A percentile compares a stretch with the other conserved stretches of the same genome.
Evolutionary conservation across 306 rosid genomes (phyloP).

Genomic region (Vigna trinervia): DNA sequence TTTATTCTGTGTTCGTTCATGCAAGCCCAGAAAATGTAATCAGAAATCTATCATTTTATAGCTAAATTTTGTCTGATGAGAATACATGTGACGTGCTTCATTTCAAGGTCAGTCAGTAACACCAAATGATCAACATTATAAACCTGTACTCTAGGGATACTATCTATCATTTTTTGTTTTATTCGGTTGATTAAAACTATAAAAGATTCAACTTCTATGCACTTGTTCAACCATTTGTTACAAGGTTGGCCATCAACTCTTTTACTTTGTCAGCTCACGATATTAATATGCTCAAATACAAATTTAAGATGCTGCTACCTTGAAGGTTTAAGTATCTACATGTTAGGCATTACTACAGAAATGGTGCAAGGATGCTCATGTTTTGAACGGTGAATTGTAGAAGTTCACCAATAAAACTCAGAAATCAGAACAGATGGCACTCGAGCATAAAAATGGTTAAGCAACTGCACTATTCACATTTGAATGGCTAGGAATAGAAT

Average conservation of each 20-base stretch:
- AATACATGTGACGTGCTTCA: constrained; percentile 25
- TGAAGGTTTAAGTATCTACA: neutral
- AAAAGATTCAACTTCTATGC: neutral
- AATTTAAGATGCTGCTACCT: neutral
- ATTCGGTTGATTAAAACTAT: constrained; percentile 29
- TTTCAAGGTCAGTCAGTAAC: constrained; percentile 35
- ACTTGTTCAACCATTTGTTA: constrained; percentile 3
- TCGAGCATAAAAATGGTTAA: constrained; percentile 13
- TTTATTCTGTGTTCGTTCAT: constrained; percentile 38
- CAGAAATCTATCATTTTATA: constrained; percentile 37
- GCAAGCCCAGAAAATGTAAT: constrained; percentile 40
- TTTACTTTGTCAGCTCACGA: neutral
- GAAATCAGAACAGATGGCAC: constrained; percentile 22
- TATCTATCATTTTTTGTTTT: constrained; percentile 27
- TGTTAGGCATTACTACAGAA: constrained; percentile 15
- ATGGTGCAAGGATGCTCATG: neutral
- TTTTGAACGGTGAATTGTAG: constrained; percentile 4
- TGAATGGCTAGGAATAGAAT: neutral
- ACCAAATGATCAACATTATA: constrained; percentile 32
- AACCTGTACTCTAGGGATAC: constrained; percentile 16
- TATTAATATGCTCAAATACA: neutral
- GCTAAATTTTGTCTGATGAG: neutral
- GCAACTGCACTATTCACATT: neutral
- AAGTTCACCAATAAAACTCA: constrained; percentile 5
- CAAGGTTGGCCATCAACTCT: constrained; percentile 5